Percentiles rank a stretch among this genome's conserved stretches.
phyloP scores from a whole-genome alignment of 352 stramenopile genomes.

The Phytophthora multivora region DNA sequence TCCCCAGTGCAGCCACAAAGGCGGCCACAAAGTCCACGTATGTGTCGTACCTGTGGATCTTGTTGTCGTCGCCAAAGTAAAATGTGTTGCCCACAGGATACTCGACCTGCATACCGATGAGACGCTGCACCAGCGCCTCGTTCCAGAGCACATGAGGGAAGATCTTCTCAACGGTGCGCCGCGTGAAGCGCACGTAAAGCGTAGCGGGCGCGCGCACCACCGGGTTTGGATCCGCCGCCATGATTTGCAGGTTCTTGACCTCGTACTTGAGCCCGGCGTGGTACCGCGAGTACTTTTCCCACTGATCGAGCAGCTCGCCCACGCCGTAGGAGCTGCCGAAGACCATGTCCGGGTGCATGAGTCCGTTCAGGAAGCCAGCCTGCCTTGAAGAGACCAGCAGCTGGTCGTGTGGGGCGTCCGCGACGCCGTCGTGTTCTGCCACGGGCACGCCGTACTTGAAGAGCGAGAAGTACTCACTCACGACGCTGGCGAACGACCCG shows the following conservation, averaged over 20 bases:
- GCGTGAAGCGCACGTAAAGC: conserved; percentile 63
- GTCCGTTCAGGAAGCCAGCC: conserved; percentile 36
- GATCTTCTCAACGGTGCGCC: conserved; percentile 64
- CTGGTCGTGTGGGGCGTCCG: conserved; percentile 23
- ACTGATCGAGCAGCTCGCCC: conserved; percentile 56
- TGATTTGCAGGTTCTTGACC: conserved; percentile 47
- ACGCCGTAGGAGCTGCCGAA: conserved; percentile 59
- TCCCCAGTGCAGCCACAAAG: conserved; percentile 46
- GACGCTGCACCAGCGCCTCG: conserved; percentile 61
- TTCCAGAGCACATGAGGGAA: conserved; percentile 75
- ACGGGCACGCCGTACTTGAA: conserved; percentile 65
- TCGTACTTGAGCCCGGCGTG: conserved; percentile 57
- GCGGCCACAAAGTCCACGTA: conserved; percentile 64
- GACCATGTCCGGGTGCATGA: conserved; percentile 56
- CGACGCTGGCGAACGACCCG: conserved; percentile 41
- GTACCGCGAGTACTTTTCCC: conserved; percentile 69
- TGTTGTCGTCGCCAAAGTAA: conserved; percentile 62
- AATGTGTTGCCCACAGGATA: conserved; percentile 65
- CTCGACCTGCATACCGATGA: conserved; percentile 59
- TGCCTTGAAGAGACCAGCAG: conserved; percentile 37
- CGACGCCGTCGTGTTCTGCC: conserved; percentile 9
- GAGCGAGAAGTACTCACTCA: conserved; percentile 67
- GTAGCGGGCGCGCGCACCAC: conserved; percentile 51
- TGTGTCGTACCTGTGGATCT: conserved; percentile 61
- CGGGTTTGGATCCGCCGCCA: conserved; percentile 37